These are phyloP conservation scores for Boletus vinaceobasis DNA, from an alignment of 768 basidiomycete species.

Conservation along the genomic window DNA sequence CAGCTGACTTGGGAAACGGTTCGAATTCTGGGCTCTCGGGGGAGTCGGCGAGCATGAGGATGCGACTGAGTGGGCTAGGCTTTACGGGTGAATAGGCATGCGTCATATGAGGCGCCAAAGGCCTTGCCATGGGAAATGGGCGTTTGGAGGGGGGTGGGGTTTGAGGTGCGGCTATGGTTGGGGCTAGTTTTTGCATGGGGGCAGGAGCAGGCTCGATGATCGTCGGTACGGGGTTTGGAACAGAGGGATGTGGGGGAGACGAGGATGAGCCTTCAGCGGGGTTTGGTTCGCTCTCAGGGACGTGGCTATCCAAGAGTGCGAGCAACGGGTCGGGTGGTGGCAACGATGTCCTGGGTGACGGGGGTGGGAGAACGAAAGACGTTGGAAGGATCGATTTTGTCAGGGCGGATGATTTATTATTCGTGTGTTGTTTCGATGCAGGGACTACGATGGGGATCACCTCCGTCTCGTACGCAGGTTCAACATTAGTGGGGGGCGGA, in stretches of 20 bases:
- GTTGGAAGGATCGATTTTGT: conserved; percentile 56
- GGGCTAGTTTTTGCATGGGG: conserved; percentile 2
- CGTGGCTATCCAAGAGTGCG: conserved; percentile 18
- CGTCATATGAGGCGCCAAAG: conserved; percentile 62
- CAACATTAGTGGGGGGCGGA: conserved; percentile 32
- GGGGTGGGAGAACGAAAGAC: conserved; percentile 76
- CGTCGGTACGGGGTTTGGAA: conserved; percentile 17
- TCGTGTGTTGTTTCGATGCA: conserved; percentile 25
- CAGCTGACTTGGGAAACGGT: not conserved
- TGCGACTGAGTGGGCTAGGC: conserved; percentile 78
- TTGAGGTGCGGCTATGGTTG: conserved; percentile 6
- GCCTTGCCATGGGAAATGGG: conserved; percentile 72
- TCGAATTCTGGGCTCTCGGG: conserved; percentile 39
- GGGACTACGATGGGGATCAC: conserved; percentile 36
- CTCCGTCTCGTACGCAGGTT: conserved; percentile 53
- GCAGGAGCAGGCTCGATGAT: conserved; percentile 18
- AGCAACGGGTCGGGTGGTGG: conserved; percentile 42
- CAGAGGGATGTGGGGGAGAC: not conserved
- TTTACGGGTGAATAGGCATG: conserved; percentile 81
- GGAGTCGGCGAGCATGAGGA: conserved; percentile 67
- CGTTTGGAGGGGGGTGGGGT: conserved; percentile 31
- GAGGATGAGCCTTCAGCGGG: not conserved
- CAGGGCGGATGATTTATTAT: conserved; percentile 21
- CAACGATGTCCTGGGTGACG: conserved; percentile 65
- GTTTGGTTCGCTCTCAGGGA: conserved; percentile 11